Percentiles rank a stretch among this genome's conserved stretches.
Evolutionary conservation across 1,284 basidiomycete species (phyloP).

Genomic region (Laetiporus sulphureus): DNA sequence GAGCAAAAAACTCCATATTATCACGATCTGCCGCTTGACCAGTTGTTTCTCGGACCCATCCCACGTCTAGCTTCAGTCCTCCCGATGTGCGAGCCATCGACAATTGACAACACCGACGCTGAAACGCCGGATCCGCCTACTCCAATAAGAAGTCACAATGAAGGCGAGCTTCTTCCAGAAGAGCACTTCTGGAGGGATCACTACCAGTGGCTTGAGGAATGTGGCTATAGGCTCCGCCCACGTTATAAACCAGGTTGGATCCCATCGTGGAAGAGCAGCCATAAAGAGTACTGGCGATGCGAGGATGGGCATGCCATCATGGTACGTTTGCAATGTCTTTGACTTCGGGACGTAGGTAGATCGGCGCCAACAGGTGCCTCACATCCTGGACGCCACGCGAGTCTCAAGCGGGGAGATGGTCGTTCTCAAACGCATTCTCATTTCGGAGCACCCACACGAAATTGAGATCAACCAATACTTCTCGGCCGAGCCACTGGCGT

Average conservation of each 20-base stretch:
- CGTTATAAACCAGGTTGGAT: slow-evolving; percentile 13
- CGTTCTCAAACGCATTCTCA: slow-evolving; percentile 5
- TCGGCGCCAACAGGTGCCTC: neutral
- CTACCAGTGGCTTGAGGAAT: slow-evolving; percentile 12
- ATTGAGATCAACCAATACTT: slow-evolving; percentile 11
- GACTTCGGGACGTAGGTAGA: neutral
- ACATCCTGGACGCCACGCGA: slow-evolving; percentile 9
- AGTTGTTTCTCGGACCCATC: neutral
- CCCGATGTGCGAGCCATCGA: too few relatives aligned
- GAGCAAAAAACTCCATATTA: neutral
- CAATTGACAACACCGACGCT: neutral
- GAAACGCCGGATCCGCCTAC: too few relatives aligned
- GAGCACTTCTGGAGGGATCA: slow-evolving; percentile 14
- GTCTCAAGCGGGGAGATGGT: slow-evolving; percentile 8
- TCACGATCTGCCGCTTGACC: neutral
- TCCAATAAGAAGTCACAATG: neutral
- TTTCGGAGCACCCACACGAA: slow-evolving; percentile 11
- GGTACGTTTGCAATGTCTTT: slow-evolving; percentile 1
- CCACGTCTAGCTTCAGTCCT: too few relatives aligned
- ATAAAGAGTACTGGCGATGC: slow-evolving; percentile 1
- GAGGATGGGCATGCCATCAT: slow-evolving; percentile 8
- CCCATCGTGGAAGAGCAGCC: slow-evolving; percentile 12
- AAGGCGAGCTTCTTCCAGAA: neutral
- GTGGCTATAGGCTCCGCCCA: slow-evolving; percentile 13
- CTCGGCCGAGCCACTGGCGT: slow-evolving; percentile 3